Conservation (phyloP, 2,329 filamentous ascomycete genomes). For the Claviceps africana region DNA sequence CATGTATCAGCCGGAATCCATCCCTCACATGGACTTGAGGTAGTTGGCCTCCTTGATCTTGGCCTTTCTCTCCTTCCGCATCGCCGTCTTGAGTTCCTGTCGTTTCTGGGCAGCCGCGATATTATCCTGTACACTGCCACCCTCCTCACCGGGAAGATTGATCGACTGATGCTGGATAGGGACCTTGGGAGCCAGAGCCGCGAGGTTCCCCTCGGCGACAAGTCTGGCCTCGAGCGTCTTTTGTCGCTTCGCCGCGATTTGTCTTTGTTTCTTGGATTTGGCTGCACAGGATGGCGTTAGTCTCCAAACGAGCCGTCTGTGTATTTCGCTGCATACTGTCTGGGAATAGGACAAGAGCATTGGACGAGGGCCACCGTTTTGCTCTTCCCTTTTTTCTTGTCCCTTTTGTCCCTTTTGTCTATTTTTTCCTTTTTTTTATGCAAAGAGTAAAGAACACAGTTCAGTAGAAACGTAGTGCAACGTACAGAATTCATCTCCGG, state of each 20-base stretch:
- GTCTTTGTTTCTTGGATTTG: constrained; percentile 73
- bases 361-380: not conserved
- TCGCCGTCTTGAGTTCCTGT: constrained; percentile 51
- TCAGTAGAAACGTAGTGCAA: constrained; percentile 16
- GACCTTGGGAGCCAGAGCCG: constrained; percentile 51
- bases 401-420: not conserved
- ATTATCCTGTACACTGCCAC: constrained; percentile 29
- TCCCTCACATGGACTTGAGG: constrained; percentile 57
- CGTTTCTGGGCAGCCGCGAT: constrained; percentile 36
- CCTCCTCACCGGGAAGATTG: constrained; percentile 47
- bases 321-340: not conserved
- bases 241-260: constrained; percentile 52
- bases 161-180: constrained; percentile 66
- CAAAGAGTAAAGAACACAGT: not conserved
- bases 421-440: not conserved
- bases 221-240: constrained; percentile 43
- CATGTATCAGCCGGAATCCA: not conserved
- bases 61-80: constrained; percentile 60
- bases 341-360: not conserved
- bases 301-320: not conserved
- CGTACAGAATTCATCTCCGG: constrained; percentile 70
- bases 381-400: not conserved
- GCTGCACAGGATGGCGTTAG: constrained; percentile 29
- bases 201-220: constrained; percentile 51
- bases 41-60: constrained; percentile 79